Evolutionary conservation across 2,329 filamentous ascomycete species (phyloP), one percentile per base, ranked within the genome.

Genomic region (Lasiodiplodia citricola): DNA sequence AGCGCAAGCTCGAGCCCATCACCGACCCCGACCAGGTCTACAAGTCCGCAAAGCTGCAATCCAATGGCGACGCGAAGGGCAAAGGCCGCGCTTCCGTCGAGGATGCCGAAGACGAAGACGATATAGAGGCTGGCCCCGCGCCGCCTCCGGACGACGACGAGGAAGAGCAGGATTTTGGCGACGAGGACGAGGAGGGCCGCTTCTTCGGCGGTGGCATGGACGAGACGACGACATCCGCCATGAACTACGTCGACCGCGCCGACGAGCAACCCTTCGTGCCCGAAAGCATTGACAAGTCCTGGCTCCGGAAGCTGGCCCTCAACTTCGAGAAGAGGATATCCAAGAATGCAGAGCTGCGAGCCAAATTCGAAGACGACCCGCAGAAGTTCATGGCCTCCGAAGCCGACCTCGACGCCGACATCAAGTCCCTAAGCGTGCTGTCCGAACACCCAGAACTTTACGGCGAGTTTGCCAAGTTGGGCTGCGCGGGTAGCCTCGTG

Each of bases 191-290:
- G 66, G 96, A 97, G 72, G 96, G 95, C 0, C 90, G 96, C 13
- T 99, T 99, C 83, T 99, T 97, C 74, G 96, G 95, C 54, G 92
- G 94, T 66, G 96, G 96, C 41, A 91, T 99, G 74, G 93, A 91
- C 31, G 87, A 90, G 69, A 87, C 93, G 72, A 93, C 96, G 21
- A 58, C 58, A n/a, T 56, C 51, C 10, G 67, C 67, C 38, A 66
- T 66, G 63, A 66, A 31, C 63, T 66, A 56, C 51, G 63, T 66
- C 51, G 63, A 66, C 37, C 63, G 52, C 25, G 63, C 63, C 51
- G 52, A 56, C 63, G 63, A 66, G 51, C n/a, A 66, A 31, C 77
- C 78, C 37, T 82, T 81, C 73, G 80, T 83, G 71, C 86, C 88
- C 0, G 93, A 96, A 74, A 94, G 91, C 79, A 92, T 97, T 71